phyloP scores from a whole-genome alignment of 2,329 filamentous ascomycete genomes.

The Calonectria hongkongensis region DNA sequence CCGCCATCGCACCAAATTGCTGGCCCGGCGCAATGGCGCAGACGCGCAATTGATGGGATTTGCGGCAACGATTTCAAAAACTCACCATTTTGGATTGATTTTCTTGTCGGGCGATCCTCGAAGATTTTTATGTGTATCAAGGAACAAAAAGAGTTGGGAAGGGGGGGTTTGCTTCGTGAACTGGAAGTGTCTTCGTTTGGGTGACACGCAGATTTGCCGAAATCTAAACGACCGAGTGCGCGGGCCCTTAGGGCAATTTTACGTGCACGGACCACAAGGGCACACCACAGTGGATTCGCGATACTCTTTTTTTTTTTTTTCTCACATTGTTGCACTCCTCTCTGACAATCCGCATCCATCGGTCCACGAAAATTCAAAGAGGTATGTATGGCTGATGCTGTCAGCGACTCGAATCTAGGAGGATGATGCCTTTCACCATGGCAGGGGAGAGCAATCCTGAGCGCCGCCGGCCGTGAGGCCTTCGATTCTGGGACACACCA shows the following conservation, averaged over 20 bases:
- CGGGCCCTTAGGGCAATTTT: constrained; percentile 66
- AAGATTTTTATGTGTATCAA: constrained; percentile 71
- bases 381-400: constrained; percentile 65
- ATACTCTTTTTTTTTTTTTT: constrained; percentile 44
- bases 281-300: constrained; percentile 56
- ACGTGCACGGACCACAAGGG: constrained; percentile 64
- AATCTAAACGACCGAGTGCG: constrained; percentile 58
- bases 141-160: constrained; percentile 51
- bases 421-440: constrained; percentile 70
- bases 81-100: constrained; percentile 77
- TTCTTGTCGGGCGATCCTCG: constrained; percentile 80
- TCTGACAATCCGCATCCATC: constrained; percentile 54
- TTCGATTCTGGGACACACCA: constrained; percentile 30
- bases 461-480: constrained; percentile 52
- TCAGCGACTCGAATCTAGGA: constrained; percentile 59
- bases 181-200: constrained; percentile 57
- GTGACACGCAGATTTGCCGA: constrained; percentile 61
- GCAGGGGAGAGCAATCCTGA: constrained; percentile 78
- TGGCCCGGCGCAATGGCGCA: constrained; percentile 16
- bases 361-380: constrained; percentile 59
- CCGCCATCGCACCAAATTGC: constrained; percentile 23
- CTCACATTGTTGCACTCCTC: constrained; percentile 46
- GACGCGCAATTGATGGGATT: constrained; percentile 46
- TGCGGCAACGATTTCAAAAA: constrained; percentile 46
- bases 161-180: constrained; percentile 56